Evolutionary conservation across 2,329 filamentous ascomycete genomes (phyloP).

Genomic region (Beauveria caledonica): DNA sequence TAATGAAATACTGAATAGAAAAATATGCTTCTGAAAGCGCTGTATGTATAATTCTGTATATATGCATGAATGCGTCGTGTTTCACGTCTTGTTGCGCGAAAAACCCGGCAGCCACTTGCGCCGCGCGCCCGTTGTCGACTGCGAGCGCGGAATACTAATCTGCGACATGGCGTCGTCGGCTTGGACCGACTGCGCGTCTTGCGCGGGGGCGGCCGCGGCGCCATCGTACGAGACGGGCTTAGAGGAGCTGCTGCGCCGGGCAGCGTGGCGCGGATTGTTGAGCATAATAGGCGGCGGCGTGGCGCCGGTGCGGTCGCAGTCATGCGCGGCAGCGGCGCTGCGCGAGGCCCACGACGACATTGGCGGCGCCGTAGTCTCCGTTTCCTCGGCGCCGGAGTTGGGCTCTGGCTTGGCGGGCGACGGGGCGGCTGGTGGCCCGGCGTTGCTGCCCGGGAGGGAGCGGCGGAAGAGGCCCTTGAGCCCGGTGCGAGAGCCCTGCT

Average conservation of each 20-base stretch:
- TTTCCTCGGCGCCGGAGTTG: neutral
- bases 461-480: slow-evolving; percentile 45
- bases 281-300: slow-evolving; percentile 51
- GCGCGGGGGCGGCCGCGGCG: neutral
- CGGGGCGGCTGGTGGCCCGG: neutral
- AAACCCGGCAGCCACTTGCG: slow-evolving; percentile 31
- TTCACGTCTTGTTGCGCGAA: slow-evolving; percentile 9
- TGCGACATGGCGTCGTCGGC: neutral
- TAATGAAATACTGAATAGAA: neutral
- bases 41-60: neutral
- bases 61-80: neutral
- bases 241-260: slow-evolving; percentile 20
- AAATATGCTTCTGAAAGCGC: neutral
- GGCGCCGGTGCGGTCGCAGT: slow-evolving; percentile 39
- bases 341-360: slow-evolving; percentile 26
- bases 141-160: neutral
- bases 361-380: neutral
- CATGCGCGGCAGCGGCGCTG: slow-evolving; percentile 19
- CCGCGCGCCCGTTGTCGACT: slow-evolving; percentile 20
- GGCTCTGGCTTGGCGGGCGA: slow-evolving; percentile 1
- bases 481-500: slow-evolving; percentile 35
- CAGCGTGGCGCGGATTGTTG: slow-evolving; percentile 26
- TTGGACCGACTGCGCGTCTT: neutral
- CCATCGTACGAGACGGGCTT: neutral
- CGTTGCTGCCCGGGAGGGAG: slow-evolving; percentile 34